Percentiles rank a stretch among this genome's conserved stretches.
Evolutionary conservation across 2,329 filamentous ascomycete genomes (phyloP).

Genomic region (Exutisphaerella laricina): DNA sequence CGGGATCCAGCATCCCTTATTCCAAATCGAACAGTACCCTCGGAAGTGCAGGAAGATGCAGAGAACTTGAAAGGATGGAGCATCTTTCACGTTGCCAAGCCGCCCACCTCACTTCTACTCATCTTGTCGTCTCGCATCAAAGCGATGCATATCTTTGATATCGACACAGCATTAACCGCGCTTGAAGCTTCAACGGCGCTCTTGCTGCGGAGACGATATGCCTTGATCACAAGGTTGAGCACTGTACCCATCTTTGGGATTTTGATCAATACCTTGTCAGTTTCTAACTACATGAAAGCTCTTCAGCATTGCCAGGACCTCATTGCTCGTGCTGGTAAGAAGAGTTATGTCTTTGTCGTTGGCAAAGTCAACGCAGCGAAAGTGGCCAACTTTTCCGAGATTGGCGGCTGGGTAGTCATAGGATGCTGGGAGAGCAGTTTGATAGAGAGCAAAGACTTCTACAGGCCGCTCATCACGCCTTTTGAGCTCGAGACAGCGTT

Average conservation of each 20-base stretch:
- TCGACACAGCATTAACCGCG: slow-evolving; percentile 36
- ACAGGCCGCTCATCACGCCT: slow-evolving; percentile 84
- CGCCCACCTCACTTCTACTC: slow-evolving; percentile 75
- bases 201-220: slow-evolving; percentile 77
- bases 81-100: slow-evolving; percentile 78
- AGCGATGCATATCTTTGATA: slow-evolving; percentile 71
- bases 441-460: slow-evolving; percentile 84
- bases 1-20: slow-evolving; percentile 74
- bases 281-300: slow-evolving; percentile 81
- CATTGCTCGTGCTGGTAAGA: slow-evolving; percentile 79
- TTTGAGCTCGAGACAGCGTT: slow-evolving; percentile 83
- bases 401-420: slow-evolving; percentile 94
- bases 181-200: slow-evolving; percentile 49
- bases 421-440: slow-evolving; percentile 97
- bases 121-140: slow-evolving; percentile 78
- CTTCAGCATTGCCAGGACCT: slow-evolving; percentile 66
- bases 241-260: slow-evolving; percentile 86
- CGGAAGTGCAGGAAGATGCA: slow-evolving; percentile 41
- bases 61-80: slow-evolving; percentile 59
- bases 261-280: slow-evolving; percentile 88
- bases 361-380: slow-evolving; percentile 95
- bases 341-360: slow-evolving; percentile 92
- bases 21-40: slow-evolving; percentile 72
- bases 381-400: slow-evolving; percentile 90
- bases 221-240: slow-evolving; percentile 71